Evolutionary conservation across 768 basidiomycete genomes (phyloP).

Genomic region (Podaxis mareebaensis): DNA sequence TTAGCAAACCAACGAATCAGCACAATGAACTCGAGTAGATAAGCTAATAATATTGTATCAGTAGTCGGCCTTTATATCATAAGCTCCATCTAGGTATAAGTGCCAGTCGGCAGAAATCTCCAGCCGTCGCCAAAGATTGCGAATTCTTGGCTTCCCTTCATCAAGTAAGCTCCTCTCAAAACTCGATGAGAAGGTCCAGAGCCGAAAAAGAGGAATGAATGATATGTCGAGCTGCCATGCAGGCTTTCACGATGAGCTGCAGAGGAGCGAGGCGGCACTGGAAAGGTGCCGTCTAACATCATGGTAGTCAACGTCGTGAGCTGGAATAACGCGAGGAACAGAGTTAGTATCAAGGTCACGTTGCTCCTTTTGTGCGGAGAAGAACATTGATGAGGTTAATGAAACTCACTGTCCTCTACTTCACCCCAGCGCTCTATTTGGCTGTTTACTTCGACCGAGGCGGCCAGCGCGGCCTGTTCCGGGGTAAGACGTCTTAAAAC

Average conservation of each 20-base stretch:
- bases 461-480: constrained; percentile 82
- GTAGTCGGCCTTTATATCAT: background rate
- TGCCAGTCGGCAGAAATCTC: background rate
- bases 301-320: constrained; percentile 97
- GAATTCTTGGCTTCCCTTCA: background rate
- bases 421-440: constrained; percentile 99
- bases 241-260: constrained; percentile 2
- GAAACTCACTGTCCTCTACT: constrained; percentile 92
- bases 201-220: background rate
- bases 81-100: background rate
- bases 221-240: background rate
- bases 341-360: constrained; percentile 1
- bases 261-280: constrained; percentile 32
- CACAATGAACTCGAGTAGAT: constrained; percentile 4
- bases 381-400: constrained; percentile 1
- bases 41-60: constrained; percentile 8
- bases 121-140: background rate
- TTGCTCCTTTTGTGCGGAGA: constrained; percentile 5
- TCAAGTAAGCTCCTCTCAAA: background rate
- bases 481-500: constrained; percentile 74
- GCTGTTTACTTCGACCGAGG: constrained; percentile 91
- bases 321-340: constrained; percentile 40
- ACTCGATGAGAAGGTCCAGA: background rate
- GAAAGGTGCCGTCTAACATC: constrained; percentile 88
- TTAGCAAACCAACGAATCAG: background rate